A percentile compares a stretch with the other conserved stretches of the same genome.
These are phyloP conservation scores for Penicillium olsonii DNA, from an alignment of 2,329 filamentous ascomycete species.

Conservation along the genomic window DNA sequence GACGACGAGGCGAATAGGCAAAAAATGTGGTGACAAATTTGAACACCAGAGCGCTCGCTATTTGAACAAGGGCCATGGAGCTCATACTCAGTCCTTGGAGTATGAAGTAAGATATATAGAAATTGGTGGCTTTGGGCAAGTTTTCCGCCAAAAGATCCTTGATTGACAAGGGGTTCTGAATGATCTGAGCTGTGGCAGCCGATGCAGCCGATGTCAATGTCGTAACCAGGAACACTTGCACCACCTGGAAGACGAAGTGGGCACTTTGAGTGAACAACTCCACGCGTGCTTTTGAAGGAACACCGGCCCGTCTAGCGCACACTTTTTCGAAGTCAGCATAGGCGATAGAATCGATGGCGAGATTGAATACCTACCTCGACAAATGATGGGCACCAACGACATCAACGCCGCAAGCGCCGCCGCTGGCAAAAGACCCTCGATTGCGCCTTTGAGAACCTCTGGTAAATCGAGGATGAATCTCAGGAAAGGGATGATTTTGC, in stretches of 20 bases:
- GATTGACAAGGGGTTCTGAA: conserved; percentile 63
- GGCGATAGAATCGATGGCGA: no score
- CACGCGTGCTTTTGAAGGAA: conserved; percentile 75
- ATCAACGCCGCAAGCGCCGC: conserved; percentile 79
- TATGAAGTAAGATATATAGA: conserved; percentile 94
- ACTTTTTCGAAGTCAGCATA: conserved; percentile 46
- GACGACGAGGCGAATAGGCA: conserved; percentile 68
- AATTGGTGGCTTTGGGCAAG: conserved; percentile 85
- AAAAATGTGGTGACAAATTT: conserved; percentile 72
- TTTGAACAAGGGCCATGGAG: conserved; percentile 70
- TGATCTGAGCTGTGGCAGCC: conserved; percentile 65
- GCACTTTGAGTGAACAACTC: conserved; percentile 89
- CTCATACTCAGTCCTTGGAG: conserved; percentile 83
- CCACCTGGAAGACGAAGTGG: conserved; percentile 72
- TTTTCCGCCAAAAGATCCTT: conserved; percentile 70
- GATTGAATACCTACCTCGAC: conserved; percentile 60
- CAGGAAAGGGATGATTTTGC: conserved; percentile 59
- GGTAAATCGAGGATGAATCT: conserved; percentile 75
- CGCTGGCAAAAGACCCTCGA: conserved; percentile 81
- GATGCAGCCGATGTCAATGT: conserved; percentile 82
- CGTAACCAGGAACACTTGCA: conserved; percentile 87
- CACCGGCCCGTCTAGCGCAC: conserved; percentile 75
- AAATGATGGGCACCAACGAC: conserved; percentile 80
- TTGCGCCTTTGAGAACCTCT: conserved; percentile 67
- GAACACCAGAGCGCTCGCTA: conserved; percentile 70